Percentiles rank a stretch among this genome's conserved stretches.
These are phyloP conservation scores for Hymenochaete sp. DNA, from an alignment of 1,284 basidiomycete genomes.

Conservation along the genomic window DNA sequence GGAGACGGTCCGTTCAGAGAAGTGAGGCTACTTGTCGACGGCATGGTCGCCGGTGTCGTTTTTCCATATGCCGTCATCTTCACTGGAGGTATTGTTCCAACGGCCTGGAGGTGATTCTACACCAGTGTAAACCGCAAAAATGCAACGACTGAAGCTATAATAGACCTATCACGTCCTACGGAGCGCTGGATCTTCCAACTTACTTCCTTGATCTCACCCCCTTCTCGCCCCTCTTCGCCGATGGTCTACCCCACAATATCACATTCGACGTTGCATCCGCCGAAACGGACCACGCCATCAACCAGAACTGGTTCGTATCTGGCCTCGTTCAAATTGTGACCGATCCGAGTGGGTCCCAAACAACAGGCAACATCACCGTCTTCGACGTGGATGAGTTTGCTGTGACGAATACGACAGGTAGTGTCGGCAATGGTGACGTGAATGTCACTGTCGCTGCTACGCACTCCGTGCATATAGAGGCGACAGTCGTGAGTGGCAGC, in stretches of 20 bases:
- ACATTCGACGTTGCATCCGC: conserved; percentile 67
- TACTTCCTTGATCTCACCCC: conserved; percentile 75
- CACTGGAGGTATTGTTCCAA: conserved; percentile 70
- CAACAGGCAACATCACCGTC: conserved; percentile 55
- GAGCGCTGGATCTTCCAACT: conserved; percentile 69
- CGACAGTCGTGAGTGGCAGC: conserved; percentile 49
- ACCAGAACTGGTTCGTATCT: conserved; percentile 72
- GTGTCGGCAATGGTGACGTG: conserved; percentile 35
- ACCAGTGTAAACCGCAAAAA: background rate
- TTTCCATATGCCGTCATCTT: conserved; percentile 76
- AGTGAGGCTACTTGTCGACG: conserved; percentile 70
- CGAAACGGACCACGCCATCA: conserved; percentile 54
- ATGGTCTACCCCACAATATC: conserved; percentile 59
- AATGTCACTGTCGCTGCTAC: conserved; percentile 48
- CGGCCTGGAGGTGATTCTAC: conserved; percentile 53
- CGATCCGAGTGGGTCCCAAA: conserved; percentile 51
- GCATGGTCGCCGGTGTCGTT: conserved; percentile 60
- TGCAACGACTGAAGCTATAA: background rate
- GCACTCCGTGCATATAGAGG: conserved; percentile 46
- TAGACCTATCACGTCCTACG: conserved; percentile 71
- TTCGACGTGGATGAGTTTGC: conserved; percentile 54
- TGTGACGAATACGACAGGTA: conserved; percentile 39
- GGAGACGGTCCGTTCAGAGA: conserved; percentile 72
- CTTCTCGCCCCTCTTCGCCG: conserved; percentile 63
- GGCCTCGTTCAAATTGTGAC: conserved; percentile 51